Conservation (phyloP, 306 rosid species). For the Corylus heterophylla region DNA sequence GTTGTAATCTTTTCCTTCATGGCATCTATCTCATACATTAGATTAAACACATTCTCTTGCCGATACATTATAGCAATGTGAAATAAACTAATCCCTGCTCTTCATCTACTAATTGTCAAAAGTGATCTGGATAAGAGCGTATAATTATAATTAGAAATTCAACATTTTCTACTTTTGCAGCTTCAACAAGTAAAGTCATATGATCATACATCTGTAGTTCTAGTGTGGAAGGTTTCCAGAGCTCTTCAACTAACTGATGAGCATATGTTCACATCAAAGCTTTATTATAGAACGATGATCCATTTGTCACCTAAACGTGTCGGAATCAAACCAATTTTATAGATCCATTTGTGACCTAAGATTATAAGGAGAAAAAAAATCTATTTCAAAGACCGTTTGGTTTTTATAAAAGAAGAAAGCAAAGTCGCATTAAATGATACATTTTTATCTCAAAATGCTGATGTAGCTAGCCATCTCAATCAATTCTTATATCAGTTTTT, state of each 20-base stretch:
- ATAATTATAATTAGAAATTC: conserved; percentile 24
- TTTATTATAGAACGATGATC: too few relatives aligned
- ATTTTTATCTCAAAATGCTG: too few relatives aligned
- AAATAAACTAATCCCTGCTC: conserved; percentile 11
- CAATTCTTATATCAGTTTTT: too few relatives aligned
- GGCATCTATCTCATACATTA: conserved; percentile 23
- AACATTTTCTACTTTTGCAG: conserved; percentile 15
- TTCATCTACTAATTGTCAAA: conserved; percentile 16
- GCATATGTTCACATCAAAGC: too few relatives aligned
- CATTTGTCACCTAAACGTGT: too few relatives aligned
- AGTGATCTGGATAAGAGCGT: conserved; percentile 13
- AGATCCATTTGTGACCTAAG: too few relatives aligned
- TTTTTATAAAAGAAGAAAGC: too few relatives aligned
- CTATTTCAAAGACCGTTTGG: too few relatives aligned
- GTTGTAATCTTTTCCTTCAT: conserved; percentile 6
- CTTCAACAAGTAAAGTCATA: neutral
- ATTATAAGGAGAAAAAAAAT: too few relatives aligned
- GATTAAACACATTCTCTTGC: conserved; percentile 16
- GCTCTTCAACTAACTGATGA: neutral
- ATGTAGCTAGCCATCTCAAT: too few relatives aligned
- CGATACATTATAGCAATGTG: conserved; percentile 23
- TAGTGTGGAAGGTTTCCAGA: neutral
- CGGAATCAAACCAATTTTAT: too few relatives aligned
- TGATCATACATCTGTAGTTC: neutral
- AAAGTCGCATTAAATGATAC: too few relatives aligned